Percentiles rank a stretch among this genome's conserved stretches.
These are phyloP conservation scores for Hanseniaspora hatyaiensis DNA, from an alignment of 805 yeast genomes.

Conservation along the genomic window DNA sequence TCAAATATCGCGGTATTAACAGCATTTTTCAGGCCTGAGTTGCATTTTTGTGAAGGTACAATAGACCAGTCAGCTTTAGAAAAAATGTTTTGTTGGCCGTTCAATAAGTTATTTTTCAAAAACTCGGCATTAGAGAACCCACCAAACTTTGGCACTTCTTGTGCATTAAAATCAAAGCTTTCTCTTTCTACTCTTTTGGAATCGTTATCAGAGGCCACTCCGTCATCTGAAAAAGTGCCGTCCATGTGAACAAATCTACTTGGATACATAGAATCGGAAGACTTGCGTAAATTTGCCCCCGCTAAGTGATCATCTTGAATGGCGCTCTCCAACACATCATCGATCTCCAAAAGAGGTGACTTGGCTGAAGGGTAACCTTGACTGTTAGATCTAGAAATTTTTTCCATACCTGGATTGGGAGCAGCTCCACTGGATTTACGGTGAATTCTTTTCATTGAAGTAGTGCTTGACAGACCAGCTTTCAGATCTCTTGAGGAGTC, in stretches of 20 bases:
- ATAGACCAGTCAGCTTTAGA: slow-evolving; percentile 60
- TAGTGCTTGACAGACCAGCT: slow-evolving; percentile 20
- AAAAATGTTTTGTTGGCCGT: slow-evolving; percentile 31
- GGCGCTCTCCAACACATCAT: slow-evolving; percentile 8
- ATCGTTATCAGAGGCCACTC: slow-evolving; percentile 20
- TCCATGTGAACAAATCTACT: slow-evolving; percentile 15
- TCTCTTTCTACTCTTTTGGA: slow-evolving; percentile 26
- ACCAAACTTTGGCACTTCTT: slow-evolving; percentile 43
- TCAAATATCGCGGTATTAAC: slow-evolving; percentile 46
- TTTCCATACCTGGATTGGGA: slow-evolving; percentile 2
- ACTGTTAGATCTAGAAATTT: not conserved
- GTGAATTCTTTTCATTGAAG: slow-evolving; percentile 29
- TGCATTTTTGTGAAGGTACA: slow-evolving; percentile 60
- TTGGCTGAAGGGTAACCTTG: not conserved
- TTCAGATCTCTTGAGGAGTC: slow-evolving; percentile 25
- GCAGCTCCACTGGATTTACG: slow-evolving; percentile 19
- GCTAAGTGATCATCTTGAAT: not conserved
- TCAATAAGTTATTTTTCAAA: slow-evolving; percentile 30
- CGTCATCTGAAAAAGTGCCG: slow-evolving; percentile 18
- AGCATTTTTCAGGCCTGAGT: slow-evolving; percentile 82
- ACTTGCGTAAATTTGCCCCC: slow-evolving; percentile 16
- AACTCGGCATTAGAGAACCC: slow-evolving; percentile 59
- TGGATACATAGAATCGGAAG: slow-evolving; percentile 18
- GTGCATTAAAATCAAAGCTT: slow-evolving; percentile 6
- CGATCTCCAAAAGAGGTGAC: not conserved